Evolutionary conservation across 768 basidiomycete species (phyloP), one percentile per base, ranked within the genome.

Genomic region (Stropharia rugosoannulata): DNA sequence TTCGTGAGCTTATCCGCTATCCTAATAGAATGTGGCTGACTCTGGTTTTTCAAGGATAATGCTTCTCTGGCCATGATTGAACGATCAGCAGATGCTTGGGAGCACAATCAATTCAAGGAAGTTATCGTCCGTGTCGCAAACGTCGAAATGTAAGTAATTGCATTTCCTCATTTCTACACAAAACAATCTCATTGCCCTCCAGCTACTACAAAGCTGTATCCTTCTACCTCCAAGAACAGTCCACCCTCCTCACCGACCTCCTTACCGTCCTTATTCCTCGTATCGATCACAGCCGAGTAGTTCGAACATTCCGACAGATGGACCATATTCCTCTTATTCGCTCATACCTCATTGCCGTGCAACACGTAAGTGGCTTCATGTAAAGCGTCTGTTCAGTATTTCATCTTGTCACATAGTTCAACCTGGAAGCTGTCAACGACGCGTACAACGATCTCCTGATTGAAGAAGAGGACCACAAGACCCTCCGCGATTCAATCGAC

Each of bases 81-180:
- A 70, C 89, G 95, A 16, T 92, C 97, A 1, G 84, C 93, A n/a
- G 94, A 97, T 71, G 94, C 95, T 47, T 99, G 95, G 95, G 97
- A 99, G 55, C 97, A 99, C 76, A 95, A 93, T 66, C 96, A 98
- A 71, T 99, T 99, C 87, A 98, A 98, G 81, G 97, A 98, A 63
- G 88, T 97, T 55, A 83, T 97, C 53, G 92, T 98, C 66, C 91
- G 95, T 57, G 95, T 90, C 18, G 96, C 97, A 46, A 99, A 99
- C 66, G 84, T 98, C 59, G 97, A 99, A 75, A 98, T 99, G 91
- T 91, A 70, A 57, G 85, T 62, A 22, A 27, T 10, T 52, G 48
- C 37, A 32, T 56, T 39, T 5, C 18, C 5, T 32, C 18, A 13
- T 19, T 15, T 4, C 13, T 5, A 13, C 1, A 15, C 6, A 38